Percentiles rank a stretch among this genome's conserved stretches.
phyloP scores from a whole-genome alignment of 2,329 filamentous ascomycete genomes.

The Purpureocillium takamizusanense region DNA sequence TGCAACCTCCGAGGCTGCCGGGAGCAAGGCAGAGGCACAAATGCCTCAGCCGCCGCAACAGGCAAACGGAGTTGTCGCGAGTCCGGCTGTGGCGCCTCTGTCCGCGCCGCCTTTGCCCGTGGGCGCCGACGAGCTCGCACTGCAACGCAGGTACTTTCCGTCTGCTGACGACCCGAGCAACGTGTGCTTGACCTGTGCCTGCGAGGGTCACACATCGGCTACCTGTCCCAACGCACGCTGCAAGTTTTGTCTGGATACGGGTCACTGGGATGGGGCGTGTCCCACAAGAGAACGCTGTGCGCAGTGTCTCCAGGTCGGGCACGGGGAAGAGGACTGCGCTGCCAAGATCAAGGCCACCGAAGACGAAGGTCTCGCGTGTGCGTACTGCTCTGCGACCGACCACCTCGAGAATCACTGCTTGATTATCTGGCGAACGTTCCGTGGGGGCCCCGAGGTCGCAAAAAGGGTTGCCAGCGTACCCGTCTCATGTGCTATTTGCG shows the following conservation, averaged over 20 bases:
- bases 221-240: conserved; percentile 39
- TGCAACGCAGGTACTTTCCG: conserved; percentile 43
- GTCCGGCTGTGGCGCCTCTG: conserved; percentile 1
- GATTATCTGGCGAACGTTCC: conserved; percentile 50
- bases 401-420: conserved; percentile 55
- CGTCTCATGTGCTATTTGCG: conserved; percentile 48
- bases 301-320: conserved; percentile 56
- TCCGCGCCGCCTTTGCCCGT: conserved; percentile 14
- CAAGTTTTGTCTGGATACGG: conserved; percentile 33
- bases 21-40: not conserved
- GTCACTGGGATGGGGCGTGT: conserved; percentile 42
- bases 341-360: conserved; percentile 46
- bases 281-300: conserved; percentile 39
- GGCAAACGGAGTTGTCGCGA: not conserved
- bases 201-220: conserved; percentile 33
- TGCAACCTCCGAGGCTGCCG: not conserved
- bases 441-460: conserved; percentile 26
- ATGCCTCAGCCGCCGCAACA: too few species aligned
- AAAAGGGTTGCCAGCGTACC: conserved; percentile 41
- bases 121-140: conserved; percentile 23
- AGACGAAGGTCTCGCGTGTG: conserved; percentile 49
- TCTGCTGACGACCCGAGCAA: conserved; percentile 29
- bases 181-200: conserved; percentile 44
- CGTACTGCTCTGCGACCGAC: conserved; percentile 44
- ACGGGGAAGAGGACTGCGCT: conserved; percentile 39